phyloP scores from a whole-genome alignment of 1,284 basidiomycete genomes.

The Coniferiporia weirii region DNA sequence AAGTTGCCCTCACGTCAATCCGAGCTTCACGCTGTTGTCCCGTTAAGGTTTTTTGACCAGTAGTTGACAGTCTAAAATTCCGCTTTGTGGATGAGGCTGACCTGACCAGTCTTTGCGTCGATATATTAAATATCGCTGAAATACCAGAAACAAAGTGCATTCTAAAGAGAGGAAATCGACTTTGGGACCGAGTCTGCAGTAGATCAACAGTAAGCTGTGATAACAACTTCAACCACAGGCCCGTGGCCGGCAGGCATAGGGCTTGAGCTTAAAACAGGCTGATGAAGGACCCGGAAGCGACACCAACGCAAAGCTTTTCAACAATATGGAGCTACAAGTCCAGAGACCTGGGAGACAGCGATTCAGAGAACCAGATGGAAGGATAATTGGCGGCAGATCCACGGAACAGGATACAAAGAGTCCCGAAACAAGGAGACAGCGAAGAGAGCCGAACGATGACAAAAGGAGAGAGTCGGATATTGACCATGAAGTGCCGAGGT shows the following conservation, averaged over 20 bases:
- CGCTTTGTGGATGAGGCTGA: too few species aligned
- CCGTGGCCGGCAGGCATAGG: too few species aligned
- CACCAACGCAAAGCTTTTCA: not conserved
- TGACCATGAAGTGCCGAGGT: constrained; percentile 5
- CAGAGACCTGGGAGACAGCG: not conserved
- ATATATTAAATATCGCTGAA: not conserved
- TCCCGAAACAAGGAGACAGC: not conserved
- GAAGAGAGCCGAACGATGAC: not conserved
- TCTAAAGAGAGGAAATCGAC: too few species aligned
- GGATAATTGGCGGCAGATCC: constrained; percentile 17
- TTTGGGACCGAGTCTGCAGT: too few species aligned
- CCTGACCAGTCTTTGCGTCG: not conserved
- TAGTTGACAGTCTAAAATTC: not conserved
- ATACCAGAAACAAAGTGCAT: too few species aligned
- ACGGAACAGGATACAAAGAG: constrained; percentile 3
- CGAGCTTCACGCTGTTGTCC: not conserved
- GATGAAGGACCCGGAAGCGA: too few species aligned
- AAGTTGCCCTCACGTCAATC: not conserved
- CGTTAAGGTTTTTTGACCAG: not conserved
- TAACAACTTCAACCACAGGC: too few species aligned
- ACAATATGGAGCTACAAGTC: not conserved
- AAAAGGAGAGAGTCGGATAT: not conserved
- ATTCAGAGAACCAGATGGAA: not conserved
- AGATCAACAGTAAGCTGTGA: too few species aligned
- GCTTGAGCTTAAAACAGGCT: too few species aligned